These are phyloP conservation scores for Monosporascus sp. DNA, from an alignment of 2,329 filamentous ascomycete genomes.

Conservation along the genomic window DNA sequence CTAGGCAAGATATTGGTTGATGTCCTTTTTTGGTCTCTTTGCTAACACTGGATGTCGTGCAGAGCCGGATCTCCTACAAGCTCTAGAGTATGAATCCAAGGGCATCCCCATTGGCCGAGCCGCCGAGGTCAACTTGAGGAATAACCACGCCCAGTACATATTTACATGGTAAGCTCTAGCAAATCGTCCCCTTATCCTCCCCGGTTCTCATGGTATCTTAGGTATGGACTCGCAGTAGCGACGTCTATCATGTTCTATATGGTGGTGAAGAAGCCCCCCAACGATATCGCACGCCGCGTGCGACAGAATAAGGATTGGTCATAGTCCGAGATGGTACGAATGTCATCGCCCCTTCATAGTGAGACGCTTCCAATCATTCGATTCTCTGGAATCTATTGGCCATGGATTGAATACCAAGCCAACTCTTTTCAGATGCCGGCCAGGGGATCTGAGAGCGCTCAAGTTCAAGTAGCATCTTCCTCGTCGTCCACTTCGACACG, in stretches of 20 bases:
- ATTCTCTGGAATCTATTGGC: too few species aligned
- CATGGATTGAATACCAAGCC: too few species aligned
- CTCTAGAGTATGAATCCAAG: conserved; percentile 69
- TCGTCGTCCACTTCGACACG: conserved; percentile 37
- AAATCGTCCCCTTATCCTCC: background rate
- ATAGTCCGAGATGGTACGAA: conserved; percentile 14
- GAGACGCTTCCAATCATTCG: background rate
- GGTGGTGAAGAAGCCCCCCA: conserved; percentile 81
- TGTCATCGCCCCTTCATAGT: background rate
- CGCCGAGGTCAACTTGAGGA: conserved; percentile 86
- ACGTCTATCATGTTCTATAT: conserved; percentile 96
- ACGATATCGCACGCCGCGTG: conserved; percentile 66
- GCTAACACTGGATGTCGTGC: conserved; percentile 14
- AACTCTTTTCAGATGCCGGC: too few species aligned
- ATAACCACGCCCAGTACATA: conserved; percentile 98
- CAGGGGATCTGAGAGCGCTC: too few species aligned
- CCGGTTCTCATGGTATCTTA: conserved; percentile 30
- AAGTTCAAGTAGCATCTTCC: conserved; percentile 27
- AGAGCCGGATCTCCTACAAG: conserved; percentile 75
- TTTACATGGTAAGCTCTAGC: conserved; percentile 77
- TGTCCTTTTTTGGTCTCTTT: conserved; percentile 9
- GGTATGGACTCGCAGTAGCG: conserved; percentile 79
- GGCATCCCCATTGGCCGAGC: conserved; percentile 86
- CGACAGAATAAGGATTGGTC: conserved; percentile 74
- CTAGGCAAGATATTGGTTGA: background rate